Base-by-base conservation (phyloP, 441 rosid species). In the Pelargonium myrrhifolium region DNA sequence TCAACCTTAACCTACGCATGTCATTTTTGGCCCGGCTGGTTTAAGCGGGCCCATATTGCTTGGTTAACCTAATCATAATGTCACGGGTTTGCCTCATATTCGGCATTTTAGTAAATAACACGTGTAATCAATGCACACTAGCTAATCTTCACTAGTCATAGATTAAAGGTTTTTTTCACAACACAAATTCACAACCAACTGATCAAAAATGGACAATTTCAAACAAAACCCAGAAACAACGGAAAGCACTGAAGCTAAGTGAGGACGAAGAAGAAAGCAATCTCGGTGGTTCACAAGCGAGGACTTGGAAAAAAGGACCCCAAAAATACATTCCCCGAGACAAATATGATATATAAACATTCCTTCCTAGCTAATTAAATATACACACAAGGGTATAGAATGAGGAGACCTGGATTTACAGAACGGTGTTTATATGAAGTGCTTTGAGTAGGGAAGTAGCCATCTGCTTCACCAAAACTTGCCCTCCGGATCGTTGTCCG, bases 391-490 rank as follows among this genome's bases (percentile, higher is more conserved):
- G n/a, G 37, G 7, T 31, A 31, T 5, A 31, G 37, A 31, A 5
- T 31, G 0, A 55, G 8, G 17, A 47, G 53, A 47, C 17, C 53
- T 14, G 37, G 15, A 59, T 59, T 82, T 81, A 88, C 81, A 86
- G 71, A 67, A 88, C 89, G 0, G 90, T 84, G 75, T 86, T 89
- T 65, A 76, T 81, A 73, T 89, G 88, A 70, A 83, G 87, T 15
- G 88, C 87, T 79, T 93, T 90, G 15, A 92, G 98, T 37, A 92
- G 86, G 0, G 96, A 95, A 26, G 97, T 95, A 18, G 98, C 98
- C 98, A 95, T 95, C 81, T 95, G 99, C 77, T 95, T 95, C 56
- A 95, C 98, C 74, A 92, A 73, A 42, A 90, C 97, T 77, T 95
- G 99, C 18, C 99, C 99, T 68, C 99, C 98, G 9, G 89, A 92